Base-by-base conservation (phyloP, 2,329 filamentous ascomycete genomes). In the Fusarium dimerum region DNA sequence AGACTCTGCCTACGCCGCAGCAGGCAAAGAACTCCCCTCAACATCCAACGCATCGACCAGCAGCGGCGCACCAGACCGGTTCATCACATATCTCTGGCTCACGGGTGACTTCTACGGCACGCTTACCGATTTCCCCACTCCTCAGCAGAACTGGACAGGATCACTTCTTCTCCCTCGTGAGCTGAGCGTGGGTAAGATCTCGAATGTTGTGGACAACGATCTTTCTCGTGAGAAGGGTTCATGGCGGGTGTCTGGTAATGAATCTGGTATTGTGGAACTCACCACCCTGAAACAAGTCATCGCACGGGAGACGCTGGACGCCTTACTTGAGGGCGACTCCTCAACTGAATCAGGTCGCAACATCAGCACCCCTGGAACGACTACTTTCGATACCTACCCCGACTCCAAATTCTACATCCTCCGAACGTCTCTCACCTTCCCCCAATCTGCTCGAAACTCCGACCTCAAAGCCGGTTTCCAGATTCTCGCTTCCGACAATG, bases 101-200 rank as follows among this genome's bases (percentile, higher is more conserved):
- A 76, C 73, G 3, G 73, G 73, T n/a, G 66, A 76, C 49, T 69
- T 71, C 47, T 77, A 71, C 50, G 73, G 67, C 1, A 73, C 69
- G 6, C 54, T 67, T 1, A 60, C 66, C 40, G 38, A 48, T 12
- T 75, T 76, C 49, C 73, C 74, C 3, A 71, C 68, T 17, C 17
- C 57, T 1, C 73, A 76, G 57, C 74, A 76, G 52, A 76, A 76
- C 43, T 77, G 74, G 74, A 73, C 73, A 2, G 73, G 74, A 3
- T 67, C 73, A 2, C 65, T 78, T 13, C 59, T 76, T 2, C 68
- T 77, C 2, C 73, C 74, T 0, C 68, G 75, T 2, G 73, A 78
- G 59, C 59, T 78, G 36, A 73, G 69, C 43, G 63, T 73, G 1
- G 71, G 74, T 3, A 71, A 68, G 43, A 70, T 77, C 15, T 53